Percentiles rank a stretch among this genome's conserved stretches.
Evolutionary conservation across 129 eudicot species (phyloP).

Genomic region (Lactuca sativa): DNA sequence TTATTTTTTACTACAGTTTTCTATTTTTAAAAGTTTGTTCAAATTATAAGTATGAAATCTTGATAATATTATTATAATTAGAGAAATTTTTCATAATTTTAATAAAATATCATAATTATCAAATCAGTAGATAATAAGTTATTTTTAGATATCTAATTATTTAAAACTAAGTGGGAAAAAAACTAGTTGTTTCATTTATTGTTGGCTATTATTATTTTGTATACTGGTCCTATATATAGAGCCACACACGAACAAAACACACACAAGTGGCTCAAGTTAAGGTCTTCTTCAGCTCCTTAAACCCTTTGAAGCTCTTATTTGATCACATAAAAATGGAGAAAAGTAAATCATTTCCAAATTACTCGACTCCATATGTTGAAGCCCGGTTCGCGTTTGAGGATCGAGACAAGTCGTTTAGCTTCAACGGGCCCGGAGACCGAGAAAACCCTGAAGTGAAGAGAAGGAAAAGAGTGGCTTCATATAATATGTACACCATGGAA

Average conservation of each 20-base stretch:
- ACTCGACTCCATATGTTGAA: conserved; percentile 61
- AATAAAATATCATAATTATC: no score
- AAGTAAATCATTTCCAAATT: conserved; percentile 66
- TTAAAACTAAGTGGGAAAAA: not conserved
- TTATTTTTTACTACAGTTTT: no score
- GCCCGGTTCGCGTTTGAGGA: conserved; percentile 71
- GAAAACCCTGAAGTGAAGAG: conserved; percentile 84
- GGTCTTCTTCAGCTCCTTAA: conserved; percentile 4
- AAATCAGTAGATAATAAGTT: no score
- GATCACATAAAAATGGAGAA: conserved; percentile 54
- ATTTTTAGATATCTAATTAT: not conserved
- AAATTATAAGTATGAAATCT: no score
- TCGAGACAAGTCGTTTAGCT: conserved; percentile 73
- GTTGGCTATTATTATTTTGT: not conserved
- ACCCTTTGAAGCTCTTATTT: conserved; percentile 13
- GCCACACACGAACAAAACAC: conserved; percentile 7
- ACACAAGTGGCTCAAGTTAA: conserved; percentile 17
- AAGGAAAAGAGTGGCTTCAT: conserved; percentile 87
- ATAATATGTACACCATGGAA: conserved; percentile 85
- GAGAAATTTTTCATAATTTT: no score
- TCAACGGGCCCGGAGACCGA: conserved; percentile 74
- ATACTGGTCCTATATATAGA: conserved; percentile 25
- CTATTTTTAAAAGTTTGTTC: no score
- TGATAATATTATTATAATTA: no score
- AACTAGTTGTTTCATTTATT: not conserved